Conservation (phyloP, 805 yeast genomes). For the Metschnikowia dekortorum region DNA sequence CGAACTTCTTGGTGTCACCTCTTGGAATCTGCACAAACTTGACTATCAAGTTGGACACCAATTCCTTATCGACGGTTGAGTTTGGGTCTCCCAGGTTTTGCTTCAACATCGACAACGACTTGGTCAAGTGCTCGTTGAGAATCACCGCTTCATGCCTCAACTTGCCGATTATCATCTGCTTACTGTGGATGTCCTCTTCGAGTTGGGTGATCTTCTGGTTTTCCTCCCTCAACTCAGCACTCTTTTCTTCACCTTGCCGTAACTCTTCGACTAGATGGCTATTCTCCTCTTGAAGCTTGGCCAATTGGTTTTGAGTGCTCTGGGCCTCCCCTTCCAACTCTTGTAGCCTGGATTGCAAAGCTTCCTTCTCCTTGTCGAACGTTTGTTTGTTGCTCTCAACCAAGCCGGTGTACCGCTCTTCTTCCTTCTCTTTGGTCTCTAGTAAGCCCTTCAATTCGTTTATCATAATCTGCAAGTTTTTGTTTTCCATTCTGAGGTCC, state of each 20-base stretch:
- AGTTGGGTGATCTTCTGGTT: constrained; percentile 41
- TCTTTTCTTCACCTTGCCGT: neutral
- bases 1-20: constrained; percentile 92
- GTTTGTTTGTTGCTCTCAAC: constrained; percentile 1
- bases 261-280: constrained; percentile 6
- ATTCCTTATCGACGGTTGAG: constrained; percentile 79
- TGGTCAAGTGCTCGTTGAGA: constrained; percentile 91
- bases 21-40: constrained; percentile 85
- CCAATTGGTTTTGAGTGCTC: constrained; percentile 3
- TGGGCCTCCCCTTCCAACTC: neutral
- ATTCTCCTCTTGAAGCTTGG: constrained; percentile 2
- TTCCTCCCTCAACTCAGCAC: constrained; percentile 15
- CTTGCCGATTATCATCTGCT: constrained; percentile 80
- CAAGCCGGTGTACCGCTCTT: constrained; percentile 8
- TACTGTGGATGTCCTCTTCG: constrained; percentile 50
- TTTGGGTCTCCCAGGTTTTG: constrained; percentile 58
- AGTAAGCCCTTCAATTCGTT: constrained; percentile 45
- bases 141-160: constrained; percentile 92
- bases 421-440: constrained; percentile 23
- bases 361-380: constrained; percentile 6
- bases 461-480: constrained; percentile 37
- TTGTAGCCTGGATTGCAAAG: neutral
- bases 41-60: constrained; percentile 78
- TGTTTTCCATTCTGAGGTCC: constrained; percentile 36
- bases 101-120: constrained; percentile 80